Evolutionary conservation across 345 rosid species (phyloP).

Genomic region (Hevea brasiliensis): DNA sequence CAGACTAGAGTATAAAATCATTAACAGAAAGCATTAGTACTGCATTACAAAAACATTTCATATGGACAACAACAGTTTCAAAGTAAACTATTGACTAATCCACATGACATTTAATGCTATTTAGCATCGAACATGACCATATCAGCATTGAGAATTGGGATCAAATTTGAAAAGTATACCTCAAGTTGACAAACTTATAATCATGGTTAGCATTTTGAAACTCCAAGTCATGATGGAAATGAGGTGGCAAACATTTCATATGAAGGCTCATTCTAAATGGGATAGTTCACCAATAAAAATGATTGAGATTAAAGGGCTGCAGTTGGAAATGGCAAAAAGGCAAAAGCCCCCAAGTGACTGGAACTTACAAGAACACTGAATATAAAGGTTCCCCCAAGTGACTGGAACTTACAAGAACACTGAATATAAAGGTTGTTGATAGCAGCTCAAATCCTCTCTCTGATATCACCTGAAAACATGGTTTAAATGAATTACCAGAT

Average conservation of each 20-base stretch:
- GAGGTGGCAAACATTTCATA: neutral
- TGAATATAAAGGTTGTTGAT: slow-evolving; percentile 66
- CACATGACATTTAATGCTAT: neutral
- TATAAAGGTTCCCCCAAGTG: slow-evolving; percentile 47
- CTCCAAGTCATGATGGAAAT: neutral
- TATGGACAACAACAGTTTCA: neutral
- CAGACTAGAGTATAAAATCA: neutral
- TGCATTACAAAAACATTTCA: neutral
- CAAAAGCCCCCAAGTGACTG: neutral
- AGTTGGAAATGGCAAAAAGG: too few relatives aligned
- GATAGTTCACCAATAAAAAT: slow-evolving; percentile 1
- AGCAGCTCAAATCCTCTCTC: slow-evolving; percentile 85
- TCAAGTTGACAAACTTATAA: neutral
- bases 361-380: slow-evolving; percentile 72
- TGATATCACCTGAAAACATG: slow-evolving; percentile 58
- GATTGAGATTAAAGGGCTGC: neutral
- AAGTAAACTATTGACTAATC: neutral
- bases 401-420: slow-evolving; percentile 62
- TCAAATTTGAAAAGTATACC: too few relatives aligned
- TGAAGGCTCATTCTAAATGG: neutral
- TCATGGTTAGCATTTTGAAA: neutral
- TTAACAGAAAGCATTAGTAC: neutral
- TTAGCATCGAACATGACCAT: neutral
- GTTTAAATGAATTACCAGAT: neutral
- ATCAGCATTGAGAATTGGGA: neutral